These are phyloP conservation scores for Volvariella surrecta DNA, from an alignment of 1,284 basidiomycete species.

Conservation along the genomic window DNA sequence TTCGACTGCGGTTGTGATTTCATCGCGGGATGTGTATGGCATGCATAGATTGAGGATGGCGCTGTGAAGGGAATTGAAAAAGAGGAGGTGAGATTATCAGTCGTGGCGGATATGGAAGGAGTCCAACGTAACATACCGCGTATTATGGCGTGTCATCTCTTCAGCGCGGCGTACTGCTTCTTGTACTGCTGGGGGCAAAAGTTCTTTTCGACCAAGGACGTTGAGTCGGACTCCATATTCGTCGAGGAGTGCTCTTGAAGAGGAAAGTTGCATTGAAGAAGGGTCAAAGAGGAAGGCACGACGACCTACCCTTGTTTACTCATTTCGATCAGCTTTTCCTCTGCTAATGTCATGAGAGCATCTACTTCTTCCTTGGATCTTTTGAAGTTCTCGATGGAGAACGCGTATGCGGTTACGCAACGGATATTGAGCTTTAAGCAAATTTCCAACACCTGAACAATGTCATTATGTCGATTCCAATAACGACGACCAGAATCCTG, in stretches of 20 bases:
- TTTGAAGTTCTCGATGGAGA: constrained; percentile 97
- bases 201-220: constrained; percentile 68
- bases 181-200: constrained; percentile 77
- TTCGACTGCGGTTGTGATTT: constrained; percentile 78
- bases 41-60: constrained; percentile 93
- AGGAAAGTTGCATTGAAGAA: constrained; percentile 3
- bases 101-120: constrained; percentile 3
- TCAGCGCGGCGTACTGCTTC: constrained; percentile 71
- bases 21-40: constrained; percentile 89
- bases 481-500: background rate
- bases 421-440: constrained; percentile 71
- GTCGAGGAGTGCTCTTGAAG: constrained; percentile 64
- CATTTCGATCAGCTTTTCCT: constrained; percentile 77
- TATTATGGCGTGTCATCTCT: constrained; percentile 69
- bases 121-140: constrained; percentile 35
- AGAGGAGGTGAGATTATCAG: constrained; percentile 1
- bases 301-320: constrained; percentile 71
- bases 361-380: constrained; percentile 83
- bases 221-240: constrained; percentile 81
- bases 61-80: constrained; percentile 36
- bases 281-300: background rate
- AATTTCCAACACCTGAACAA: constrained; percentile 74
- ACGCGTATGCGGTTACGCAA: constrained; percentile 91
- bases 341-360: constrained; percentile 80
- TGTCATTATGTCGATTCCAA: background rate